Conservation (phyloP, 768 basidiomycete genomes). For the Rhizopogon vesiculosus region DNA sequence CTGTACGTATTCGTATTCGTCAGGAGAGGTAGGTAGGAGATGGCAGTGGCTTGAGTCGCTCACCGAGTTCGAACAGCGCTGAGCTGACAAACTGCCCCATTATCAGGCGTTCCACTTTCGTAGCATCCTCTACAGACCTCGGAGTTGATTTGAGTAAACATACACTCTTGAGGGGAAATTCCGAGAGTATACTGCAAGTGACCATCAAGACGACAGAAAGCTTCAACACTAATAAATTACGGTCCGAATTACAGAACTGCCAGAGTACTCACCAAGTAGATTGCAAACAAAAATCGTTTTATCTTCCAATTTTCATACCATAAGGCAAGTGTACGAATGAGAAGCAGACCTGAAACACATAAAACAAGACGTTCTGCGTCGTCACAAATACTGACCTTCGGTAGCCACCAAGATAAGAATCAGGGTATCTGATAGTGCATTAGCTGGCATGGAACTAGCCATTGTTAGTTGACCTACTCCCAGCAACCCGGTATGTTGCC, state of each 20-base stretch:
- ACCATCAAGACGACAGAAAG: neutral
- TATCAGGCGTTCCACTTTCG: neutral
- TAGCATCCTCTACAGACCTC: neutral
- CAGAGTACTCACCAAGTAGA: neutral
- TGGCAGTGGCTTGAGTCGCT: neutral
- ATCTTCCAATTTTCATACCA: neutral
- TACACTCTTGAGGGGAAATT: neutral
- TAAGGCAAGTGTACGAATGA: conserved; percentile 6
- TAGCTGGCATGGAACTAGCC: neutral
- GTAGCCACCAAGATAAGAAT: conserved; percentile 2
- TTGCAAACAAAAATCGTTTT: neutral
- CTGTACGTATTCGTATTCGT: neutral
- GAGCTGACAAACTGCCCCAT: conserved; percentile 1
- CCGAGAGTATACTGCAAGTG: neutral
- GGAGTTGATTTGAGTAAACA: neutral
- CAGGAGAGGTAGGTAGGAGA: neutral
- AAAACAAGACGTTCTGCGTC: neutral
- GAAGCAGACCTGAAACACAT: conserved; percentile 2
- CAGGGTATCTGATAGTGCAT: neutral
- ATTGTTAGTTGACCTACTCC: neutral
- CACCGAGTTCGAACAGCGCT: conserved; percentile 2
- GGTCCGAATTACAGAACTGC: neutral
- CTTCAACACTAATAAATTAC: neutral
- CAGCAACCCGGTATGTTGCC: conserved; percentile 1
- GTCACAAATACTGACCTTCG: neutral